phyloP scores from a whole-genome alignment of 768 basidiomycete species.

The Tylopilus cervinicoccineus region DNA sequence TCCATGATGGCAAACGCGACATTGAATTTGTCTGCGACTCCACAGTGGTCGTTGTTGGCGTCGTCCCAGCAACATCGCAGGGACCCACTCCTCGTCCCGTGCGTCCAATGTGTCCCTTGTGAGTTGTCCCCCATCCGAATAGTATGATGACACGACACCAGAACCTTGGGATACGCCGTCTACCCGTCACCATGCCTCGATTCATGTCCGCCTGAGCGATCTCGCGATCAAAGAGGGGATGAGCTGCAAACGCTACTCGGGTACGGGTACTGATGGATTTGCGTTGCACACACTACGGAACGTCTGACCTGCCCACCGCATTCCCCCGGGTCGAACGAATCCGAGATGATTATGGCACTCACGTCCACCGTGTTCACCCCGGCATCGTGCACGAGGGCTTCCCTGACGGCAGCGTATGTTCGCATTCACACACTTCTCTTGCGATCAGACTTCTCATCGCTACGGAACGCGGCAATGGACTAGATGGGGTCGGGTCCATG shows the following conservation, averaged over 20 bases:
- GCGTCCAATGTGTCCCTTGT: no score
- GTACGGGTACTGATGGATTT: slow-evolving; percentile 3
- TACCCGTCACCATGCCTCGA: no score
- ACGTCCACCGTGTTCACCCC: no score
- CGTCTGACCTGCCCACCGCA: not conserved
- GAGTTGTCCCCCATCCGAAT: not conserved
- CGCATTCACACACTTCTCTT: not conserved
- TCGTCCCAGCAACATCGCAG: not conserved
- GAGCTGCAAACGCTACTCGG: slow-evolving; percentile 10
- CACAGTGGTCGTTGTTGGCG: not conserved
- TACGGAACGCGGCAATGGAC: not conserved
- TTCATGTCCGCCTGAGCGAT: not conserved
- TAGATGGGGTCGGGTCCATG: not conserved
- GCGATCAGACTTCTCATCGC: slow-evolving; percentile 2
- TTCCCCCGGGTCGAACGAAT: not conserved
- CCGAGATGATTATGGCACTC: no score
- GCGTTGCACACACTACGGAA: not conserved
- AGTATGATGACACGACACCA: no score
- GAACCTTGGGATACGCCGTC: no score
- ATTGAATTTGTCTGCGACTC: not conserved
- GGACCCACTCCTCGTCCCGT: no score
- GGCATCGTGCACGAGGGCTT: no score
- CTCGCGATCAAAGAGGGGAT: not conserved
- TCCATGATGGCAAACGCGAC: no score
- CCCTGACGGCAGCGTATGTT: slow-evolving; percentile 6